Percentiles rank a stretch among this genome's conserved stretches.
Conservation (phyloP, 1,139 yeast species). For the Pichia sp. region DNA sequence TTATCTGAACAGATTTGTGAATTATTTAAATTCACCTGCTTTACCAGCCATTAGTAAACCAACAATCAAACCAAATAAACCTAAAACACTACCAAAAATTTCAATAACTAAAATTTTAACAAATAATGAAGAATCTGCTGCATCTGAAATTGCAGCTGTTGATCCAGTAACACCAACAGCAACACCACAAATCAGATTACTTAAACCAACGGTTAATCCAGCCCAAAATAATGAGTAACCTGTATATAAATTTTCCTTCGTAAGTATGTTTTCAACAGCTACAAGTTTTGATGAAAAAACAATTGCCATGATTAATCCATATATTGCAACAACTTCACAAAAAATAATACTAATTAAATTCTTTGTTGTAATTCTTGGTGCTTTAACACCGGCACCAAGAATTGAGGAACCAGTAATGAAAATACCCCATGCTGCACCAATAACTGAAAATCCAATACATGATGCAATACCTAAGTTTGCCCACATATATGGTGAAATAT, state of each 20-base stretch:
- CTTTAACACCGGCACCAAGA: slow-evolving; percentile 96
- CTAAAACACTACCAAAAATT: slow-evolving; percentile 93
- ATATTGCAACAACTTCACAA: slow-evolving; percentile 98
- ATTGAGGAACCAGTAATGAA: slow-evolving; percentile 93
- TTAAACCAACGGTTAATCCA: slow-evolving; percentile 89
- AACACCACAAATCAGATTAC: slow-evolving; percentile 92
- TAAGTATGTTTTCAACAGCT: slow-evolving; percentile 58
- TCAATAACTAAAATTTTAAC: slow-evolving; percentile 95
- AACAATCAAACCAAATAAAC: slow-evolving; percentile 89
- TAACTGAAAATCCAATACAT: slow-evolving; percentile 90
- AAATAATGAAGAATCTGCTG: slow-evolving; percentile 91
- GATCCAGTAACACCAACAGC: slow-evolving; percentile 98
- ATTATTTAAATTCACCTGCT: slow-evolving; percentile 64
- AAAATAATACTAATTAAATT: slow-evolving; percentile 93
- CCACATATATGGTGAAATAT: slow-evolving; percentile 96
- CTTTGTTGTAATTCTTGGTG: slow-evolving; percentile 96
- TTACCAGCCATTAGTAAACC: slow-evolving; percentile 96
- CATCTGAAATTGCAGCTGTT: slow-evolving; percentile 96
- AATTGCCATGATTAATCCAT: slow-evolving; percentile 96
- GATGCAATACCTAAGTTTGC: slow-evolving; percentile 86
- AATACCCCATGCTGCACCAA: slow-evolving; percentile 99
- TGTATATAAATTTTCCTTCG: slow-evolving; percentile 86
- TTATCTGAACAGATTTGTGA: neutral
- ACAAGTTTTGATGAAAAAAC: slow-evolving; percentile 88
- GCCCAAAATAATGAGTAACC: slow-evolving; percentile 98